Evolutionary conservation across 2,329 filamentous ascomycete genomes (phyloP).

Genomic region (Apiospora hydei): DNA sequence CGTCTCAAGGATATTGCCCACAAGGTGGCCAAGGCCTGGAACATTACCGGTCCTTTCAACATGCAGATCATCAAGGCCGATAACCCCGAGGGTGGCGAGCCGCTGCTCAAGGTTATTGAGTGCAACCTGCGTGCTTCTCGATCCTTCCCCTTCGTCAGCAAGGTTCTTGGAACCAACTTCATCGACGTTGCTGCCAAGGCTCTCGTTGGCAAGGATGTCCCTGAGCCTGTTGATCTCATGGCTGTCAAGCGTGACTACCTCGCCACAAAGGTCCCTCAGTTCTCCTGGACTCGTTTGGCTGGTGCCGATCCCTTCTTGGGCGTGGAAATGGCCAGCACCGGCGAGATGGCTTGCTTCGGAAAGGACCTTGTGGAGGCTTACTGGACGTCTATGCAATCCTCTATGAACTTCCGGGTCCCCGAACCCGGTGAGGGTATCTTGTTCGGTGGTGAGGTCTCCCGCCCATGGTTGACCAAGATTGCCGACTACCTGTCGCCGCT

Average conservation of each 20-base stretch:
- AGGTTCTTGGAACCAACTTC: conserved; percentile 96
- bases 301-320: conserved; percentile 97
- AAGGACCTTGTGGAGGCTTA: conserved; percentile 96
- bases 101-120: conserved; percentile 92
- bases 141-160: conserved; percentile 98
- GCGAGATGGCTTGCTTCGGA: conserved; percentile 98
- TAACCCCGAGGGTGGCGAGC: conserved; percentile 75
- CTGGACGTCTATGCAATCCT: conserved; percentile 94
- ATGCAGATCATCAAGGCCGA: conserved; percentile 99
- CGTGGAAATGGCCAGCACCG: conserved; percentile 96
- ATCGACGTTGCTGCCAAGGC: conserved; percentile 95
- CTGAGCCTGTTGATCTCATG: conserved; percentile 89
- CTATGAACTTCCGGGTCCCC: conserved; percentile 99
- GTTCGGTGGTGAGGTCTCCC: conserved; percentile 83
- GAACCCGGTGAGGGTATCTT: conserved; percentile 94
- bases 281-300: conserved; percentile 97
- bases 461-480: conserved; percentile 76
- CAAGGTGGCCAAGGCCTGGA: conserved; percentile 97
- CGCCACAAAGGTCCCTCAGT: conserved; percentile 97
- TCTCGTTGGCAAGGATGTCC: conserved; percentile 84
- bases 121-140: conserved; percentile 97
- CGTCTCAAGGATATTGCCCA: conserved; percentile 94
- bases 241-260: conserved; percentile 86
- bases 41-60: conserved; percentile 98
- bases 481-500: conserved; percentile 88